Base-by-base conservation (phyloP, 2,329 filamentous ascomycete genomes). In the Fusarium sp. region DNA sequence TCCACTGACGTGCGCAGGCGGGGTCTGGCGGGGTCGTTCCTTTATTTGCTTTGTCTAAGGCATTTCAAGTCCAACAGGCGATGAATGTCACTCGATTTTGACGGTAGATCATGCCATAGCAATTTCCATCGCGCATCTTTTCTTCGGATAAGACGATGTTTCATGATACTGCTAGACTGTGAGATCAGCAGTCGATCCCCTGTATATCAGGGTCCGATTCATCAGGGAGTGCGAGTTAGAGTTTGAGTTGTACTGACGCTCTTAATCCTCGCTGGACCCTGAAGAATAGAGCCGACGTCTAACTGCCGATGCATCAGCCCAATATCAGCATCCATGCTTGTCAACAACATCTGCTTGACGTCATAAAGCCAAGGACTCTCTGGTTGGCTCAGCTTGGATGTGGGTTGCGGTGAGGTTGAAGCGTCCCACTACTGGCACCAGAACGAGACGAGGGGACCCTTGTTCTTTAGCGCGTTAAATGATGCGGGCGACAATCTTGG, bases 201-300 rank as follows among this genome's bases (percentile, higher is more conserved):
- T 74, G 73, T 50, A 62, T 38, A 64, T 74, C 73, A 75, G 75
- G 74, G 75, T 74, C 73, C 63, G 74, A 62, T 63, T 49, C 57
- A 42, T 38, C 41, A 38, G 45, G 49, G 36, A 59, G 68, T 53
- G 38, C 38, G 31, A 67, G 45, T 60, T 53, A 42, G 46, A 66
- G 68, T 67, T 62, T 41, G 31, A 72, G 36, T 68, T 46, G 38
- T 50, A n/a, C 65, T 46, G 38, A 35, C 27, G 50, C 54, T 54
- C 17, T 42, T 39, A 56, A 66, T 20, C 33, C 63, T 58, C 54
- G 50, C 38, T 57, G 45, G 47, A 66, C 65, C 70, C 67, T 57
- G 61, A 63, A 45, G 52, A 56, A 59, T 29, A 58, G 33, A 65
- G 38, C 50, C 71, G 53, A 39, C 35, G 22, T 63, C 52, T 39